Percentiles rank a stretch among this genome's conserved stretches.
Evolutionary conservation across 1,139 yeast species (phyloP).

Genomic region (Barnettozyma hawaiiensis): DNA sequence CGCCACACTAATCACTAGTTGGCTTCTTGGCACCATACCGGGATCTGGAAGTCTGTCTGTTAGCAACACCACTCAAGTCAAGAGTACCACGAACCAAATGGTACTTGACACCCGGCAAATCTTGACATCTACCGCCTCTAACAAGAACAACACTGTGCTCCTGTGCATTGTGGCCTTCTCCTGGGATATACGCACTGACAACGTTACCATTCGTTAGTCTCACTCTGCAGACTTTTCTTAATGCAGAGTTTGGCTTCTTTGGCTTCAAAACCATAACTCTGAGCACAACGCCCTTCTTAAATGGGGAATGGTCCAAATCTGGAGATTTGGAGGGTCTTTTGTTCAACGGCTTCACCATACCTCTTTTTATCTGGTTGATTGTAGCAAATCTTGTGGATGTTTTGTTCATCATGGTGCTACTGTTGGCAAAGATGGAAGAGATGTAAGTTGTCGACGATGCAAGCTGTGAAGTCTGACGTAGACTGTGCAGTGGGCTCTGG

Average conservation of each 20-base stretch:
- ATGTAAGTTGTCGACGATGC: constrained; percentile 12
- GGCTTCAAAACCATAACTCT: constrained; percentile 94
- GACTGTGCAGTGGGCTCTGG: constrained; percentile 13
- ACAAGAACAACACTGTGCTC: constrained; percentile 96
- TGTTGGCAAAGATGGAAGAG: constrained; percentile 16
- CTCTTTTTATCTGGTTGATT: constrained; percentile 65
- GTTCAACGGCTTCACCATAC: constrained; percentile 53
- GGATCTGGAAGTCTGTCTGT: constrained; percentile 82
- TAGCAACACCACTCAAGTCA: constrained; percentile 94
- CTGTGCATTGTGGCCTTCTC: constrained; percentile 97
- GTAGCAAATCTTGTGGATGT: constrained; percentile 44
- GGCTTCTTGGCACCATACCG: constrained; percentile 95
- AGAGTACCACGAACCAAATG: constrained; percentile 90
- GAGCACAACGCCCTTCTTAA: constrained; percentile 89
- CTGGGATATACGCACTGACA: constrained; percentile 91
- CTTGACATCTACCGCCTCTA: constrained; percentile 97
- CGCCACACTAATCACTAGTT: constrained; percentile 34
- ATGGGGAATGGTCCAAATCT: constrained; percentile 75
- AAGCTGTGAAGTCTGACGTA: constrained; percentile 7
- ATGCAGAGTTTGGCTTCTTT: constrained; percentile 97
- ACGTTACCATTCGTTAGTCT: constrained; percentile 86
- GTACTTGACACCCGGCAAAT: constrained; percentile 97
- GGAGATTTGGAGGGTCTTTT: constrained; percentile 60
- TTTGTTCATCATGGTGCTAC: constrained; percentile 14
- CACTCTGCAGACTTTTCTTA: constrained; percentile 94